These are phyloP conservation scores for Osmanthus fragrans DNA, from an alignment of 257 asterid species.

Conservation along the genomic window DNA sequence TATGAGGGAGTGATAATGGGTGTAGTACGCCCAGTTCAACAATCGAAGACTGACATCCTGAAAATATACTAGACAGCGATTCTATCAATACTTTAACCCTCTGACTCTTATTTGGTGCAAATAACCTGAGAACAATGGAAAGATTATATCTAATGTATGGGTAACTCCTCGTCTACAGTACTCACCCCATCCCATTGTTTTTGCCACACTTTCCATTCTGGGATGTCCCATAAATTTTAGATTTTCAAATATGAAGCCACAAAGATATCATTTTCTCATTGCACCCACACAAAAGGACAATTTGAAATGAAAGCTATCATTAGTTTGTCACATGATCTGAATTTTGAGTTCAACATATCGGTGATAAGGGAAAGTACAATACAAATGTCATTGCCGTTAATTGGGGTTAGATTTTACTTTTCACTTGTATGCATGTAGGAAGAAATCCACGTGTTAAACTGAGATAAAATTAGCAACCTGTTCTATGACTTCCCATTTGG, in stretches of 20 bases:
- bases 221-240: not conserved
- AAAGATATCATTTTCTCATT: not conserved
- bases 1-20: not conserved
- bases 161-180: not conserved
- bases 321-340: not conserved
- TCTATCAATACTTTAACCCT: constrained; percentile 2
- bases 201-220: not conserved
- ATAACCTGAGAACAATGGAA: not conserved
- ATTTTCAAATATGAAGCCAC: not conserved
- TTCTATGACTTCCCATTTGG: constrained; percentile 12
- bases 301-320: not conserved
- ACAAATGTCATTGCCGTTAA: not conserved
- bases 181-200: not conserved
- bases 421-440: not conserved
- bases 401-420: not conserved
- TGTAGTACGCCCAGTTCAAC: not conserved
- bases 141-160: constrained; percentile 5
- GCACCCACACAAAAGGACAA: not conserved
- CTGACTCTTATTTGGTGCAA: not conserved
- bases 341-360: not conserved
- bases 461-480: not conserved
- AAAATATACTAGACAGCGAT: not conserved
- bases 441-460: not conserved
- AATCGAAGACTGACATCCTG: not conserved
- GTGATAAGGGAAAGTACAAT: not conserved